Percentiles rank a stretch among this genome's conserved stretches.
Evolutionary conservation across 192 early-diverging fungal species (phyloP).

Genomic region (Gryganskiella cystojenkinii): DNA sequence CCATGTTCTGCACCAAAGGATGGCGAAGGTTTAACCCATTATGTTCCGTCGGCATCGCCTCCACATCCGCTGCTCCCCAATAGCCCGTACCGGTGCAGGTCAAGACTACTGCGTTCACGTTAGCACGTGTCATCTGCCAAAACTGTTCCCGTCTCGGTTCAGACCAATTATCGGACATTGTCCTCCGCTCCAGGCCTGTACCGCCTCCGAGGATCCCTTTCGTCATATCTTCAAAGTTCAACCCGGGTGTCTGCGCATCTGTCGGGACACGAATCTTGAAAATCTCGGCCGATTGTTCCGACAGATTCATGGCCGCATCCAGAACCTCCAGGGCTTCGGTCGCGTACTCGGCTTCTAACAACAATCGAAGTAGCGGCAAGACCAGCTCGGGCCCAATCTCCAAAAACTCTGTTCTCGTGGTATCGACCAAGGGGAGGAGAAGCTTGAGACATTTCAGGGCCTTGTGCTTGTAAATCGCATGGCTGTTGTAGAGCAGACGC

Average conservation of each 20-base stretch:
- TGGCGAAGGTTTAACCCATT: conserved; percentile 22
- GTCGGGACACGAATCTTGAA: conserved; percentile 49
- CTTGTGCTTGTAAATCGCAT: conserved; percentile 70
- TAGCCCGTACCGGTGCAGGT: conserved; percentile 33
- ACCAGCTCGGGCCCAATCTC: conserved; percentile 73
- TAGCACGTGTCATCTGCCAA: conserved; percentile 48
- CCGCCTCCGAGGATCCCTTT: conserved; percentile 48
- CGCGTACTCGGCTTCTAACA: conserved; percentile 69
- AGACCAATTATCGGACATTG: conserved; percentile 19
- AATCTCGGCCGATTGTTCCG: conserved; percentile 41
- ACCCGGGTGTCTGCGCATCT: conserved; percentile 27
- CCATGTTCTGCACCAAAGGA: conserved; percentile 8
- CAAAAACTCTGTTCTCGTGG: conserved; percentile 48
- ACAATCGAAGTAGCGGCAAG: conserved; percentile 71
- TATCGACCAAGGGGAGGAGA: conserved; percentile 68
- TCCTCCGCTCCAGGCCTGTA: conserved; percentile 41
- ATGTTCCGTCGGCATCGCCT: conserved; percentile 35
- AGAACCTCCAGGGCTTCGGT: conserved; percentile 78
- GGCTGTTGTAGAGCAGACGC: conserved; percentile 69
- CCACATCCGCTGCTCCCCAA: conserved; percentile 33
- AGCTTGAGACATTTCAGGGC: conserved; percentile 72
- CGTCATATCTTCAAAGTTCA: conserved; percentile 54
- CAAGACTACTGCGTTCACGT: conserved; percentile 42
- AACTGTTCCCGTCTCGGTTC: conserved; percentile 39
- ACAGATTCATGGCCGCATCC: conserved; percentile 68